These are phyloP conservation scores for Populus ilicifolia DNA, from an alignment of 345 rosid species.

Conservation along the genomic window DNA sequence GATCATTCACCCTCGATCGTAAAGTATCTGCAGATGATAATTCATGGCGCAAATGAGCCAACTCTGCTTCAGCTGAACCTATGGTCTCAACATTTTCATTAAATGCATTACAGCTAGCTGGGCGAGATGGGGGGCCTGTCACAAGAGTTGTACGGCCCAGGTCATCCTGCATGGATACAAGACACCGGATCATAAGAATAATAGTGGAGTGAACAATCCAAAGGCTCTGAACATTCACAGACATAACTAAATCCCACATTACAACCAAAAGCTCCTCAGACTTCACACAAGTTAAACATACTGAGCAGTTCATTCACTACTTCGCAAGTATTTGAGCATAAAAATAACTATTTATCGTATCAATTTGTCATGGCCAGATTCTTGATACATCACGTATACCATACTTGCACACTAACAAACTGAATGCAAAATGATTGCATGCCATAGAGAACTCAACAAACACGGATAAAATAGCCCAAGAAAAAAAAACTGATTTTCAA, in stretches of 20 bases:
- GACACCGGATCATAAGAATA: conserved; percentile 3
- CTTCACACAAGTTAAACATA: not conserved
- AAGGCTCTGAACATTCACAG: not conserved
- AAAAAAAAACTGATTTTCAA: not conserved
- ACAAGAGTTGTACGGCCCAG: conserved; percentile 39
- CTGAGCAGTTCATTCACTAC: not conserved
- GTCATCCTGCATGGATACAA: conserved; percentile 51
- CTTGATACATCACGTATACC: not conserved
- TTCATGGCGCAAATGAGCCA: conserved; percentile 41
- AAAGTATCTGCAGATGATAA: conserved; percentile 36
- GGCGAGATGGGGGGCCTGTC: conserved; percentile 55
- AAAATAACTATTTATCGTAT: too few relatives aligned
- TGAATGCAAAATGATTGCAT: not conserved
- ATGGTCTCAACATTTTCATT: conserved; percentile 46
- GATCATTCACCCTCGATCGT: conserved; percentile 38
- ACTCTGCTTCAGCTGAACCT: conserved; percentile 46
- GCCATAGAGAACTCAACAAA: not conserved
- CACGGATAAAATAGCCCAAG: not conserved
- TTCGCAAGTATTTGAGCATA: not conserved
- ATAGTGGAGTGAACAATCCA: not conserved
- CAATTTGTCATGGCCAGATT: not conserved
- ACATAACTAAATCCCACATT: not conserved
- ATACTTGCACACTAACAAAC: not conserved
- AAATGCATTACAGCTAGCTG: conserved; percentile 74
- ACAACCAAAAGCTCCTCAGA: not conserved